Base-by-base conservation (phyloP, 257 asterid genomes). In the Jacaranda copaia region DNA sequence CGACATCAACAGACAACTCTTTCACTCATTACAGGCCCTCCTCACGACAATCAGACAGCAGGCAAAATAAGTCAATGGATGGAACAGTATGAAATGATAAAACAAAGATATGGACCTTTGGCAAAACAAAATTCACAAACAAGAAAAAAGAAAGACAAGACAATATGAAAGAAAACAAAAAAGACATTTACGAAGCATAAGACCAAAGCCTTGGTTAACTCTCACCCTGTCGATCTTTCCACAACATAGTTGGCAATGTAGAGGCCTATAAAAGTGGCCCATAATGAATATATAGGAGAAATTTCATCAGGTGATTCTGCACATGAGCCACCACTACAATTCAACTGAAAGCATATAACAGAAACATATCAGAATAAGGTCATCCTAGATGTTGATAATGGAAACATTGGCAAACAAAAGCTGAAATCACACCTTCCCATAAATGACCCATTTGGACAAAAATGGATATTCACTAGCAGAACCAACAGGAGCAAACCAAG, bases 401-500 rank as follows among this genome's bases (percentile, higher is more conserved):
- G 53, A 46, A 65, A 60, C 13, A 12, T 3, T 13, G 0, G 46
- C 57, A 13, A 52, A 60, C 14, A 39, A 45, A 15, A 64, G 39
- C 48, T 68, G 65, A 70, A 59, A 42, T 18, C 76, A 82, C 80
- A 89, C 92, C 91, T 89, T 92, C 57, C 95, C 95, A 79, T 89
- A 89, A 59, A 89, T 86, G 77, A 88, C 95, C 92, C 92, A 89
- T 67, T 88, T 84, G 75, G 95, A 87, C 81, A 83, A 77, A 38
- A 89, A 81, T 7, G 95, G 95, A 82, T 88, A 89, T 77, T 89
- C 95, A 61, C 88, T 88, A 42, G 92, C 95, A 62, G 92, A 89
- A 25, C 95, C 95, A 78, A 89, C 95, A 7, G 95, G 95, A 55
- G 95, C 95, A 88, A 89, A 89, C 95, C 95, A 89, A 66, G 92